A percentile compares a stretch with the other conserved stretches of the same genome.
phyloP scores from a whole-genome alignment of 2,329 filamentous ascomycete genomes.

The Didymella exigua region DNA sequence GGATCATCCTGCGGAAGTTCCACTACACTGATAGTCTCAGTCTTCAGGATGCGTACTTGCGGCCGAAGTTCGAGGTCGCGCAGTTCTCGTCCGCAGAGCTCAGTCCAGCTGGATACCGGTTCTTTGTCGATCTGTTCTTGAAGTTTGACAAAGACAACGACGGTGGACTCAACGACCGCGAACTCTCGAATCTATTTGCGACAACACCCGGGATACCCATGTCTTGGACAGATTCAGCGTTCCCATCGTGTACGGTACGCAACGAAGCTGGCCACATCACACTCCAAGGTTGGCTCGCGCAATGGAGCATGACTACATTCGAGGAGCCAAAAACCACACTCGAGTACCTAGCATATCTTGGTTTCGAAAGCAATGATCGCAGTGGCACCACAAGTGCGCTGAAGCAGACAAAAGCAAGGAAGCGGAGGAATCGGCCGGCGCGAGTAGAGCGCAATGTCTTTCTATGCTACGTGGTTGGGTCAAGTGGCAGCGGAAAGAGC shows the following conservation, averaged over 20 bases:
- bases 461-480: conserved; percentile 88
- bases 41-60: conserved; percentile 86
- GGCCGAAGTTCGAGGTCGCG: conserved; percentile 92
- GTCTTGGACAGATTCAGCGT: conserved; percentile 86
- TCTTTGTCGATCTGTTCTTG: conserved; percentile 95
- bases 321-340: conserved; percentile 93
- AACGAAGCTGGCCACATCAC: conserved; percentile 97
- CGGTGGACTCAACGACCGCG: conserved; percentile 84
- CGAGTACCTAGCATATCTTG: conserved; percentile 93
- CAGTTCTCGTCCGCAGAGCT: conserved; percentile 91
- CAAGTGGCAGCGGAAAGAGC: conserved; percentile 86
- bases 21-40: conserved; percentile 96
- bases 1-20: conserved; percentile 94
- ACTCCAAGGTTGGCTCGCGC: conserved; percentile 94
- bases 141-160: conserved; percentile 98
- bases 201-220: conserved; percentile 87
- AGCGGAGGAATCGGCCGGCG: conserved; percentile 78
- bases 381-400: conserved; percentile 82
- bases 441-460: conserved; percentile 94
- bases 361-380: conserved; percentile 79
- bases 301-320: conserved; percentile 99
- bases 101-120: conserved; percentile 91
- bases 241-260: conserved; percentile 90
- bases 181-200: conserved; percentile 85
- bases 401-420: conserved; percentile 90